Evolutionary conservation across 1,284 basidiomycete genomes (phyloP).

Genomic region (Ganoderma sinense): DNA sequence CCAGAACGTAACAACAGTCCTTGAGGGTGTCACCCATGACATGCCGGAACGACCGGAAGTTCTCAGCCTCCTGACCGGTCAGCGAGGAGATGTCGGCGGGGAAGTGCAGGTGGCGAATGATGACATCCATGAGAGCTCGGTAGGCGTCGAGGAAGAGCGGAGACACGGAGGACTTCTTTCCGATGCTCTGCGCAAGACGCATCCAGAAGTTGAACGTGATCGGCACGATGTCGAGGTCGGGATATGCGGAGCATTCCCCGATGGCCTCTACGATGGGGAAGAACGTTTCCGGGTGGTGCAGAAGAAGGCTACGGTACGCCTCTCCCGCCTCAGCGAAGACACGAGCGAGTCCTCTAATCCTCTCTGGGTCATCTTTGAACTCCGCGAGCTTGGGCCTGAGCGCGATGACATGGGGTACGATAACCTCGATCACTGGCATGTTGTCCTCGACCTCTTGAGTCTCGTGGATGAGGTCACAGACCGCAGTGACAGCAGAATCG

Average conservation of each 20-base stretch:
- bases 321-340: slow-evolving; percentile 97
- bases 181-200: slow-evolving; percentile 85
- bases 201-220: slow-evolving; percentile 99
- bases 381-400: slow-evolving; percentile 71
- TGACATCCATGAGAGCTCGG: slow-evolving; percentile 83
- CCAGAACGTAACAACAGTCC: slow-evolving; percentile 96
- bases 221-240: slow-evolving; percentile 95
- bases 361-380: slow-evolving; percentile 82
- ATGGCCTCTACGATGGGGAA: slow-evolving; percentile 96
- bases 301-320: slow-evolving; percentile 90
- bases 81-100: slow-evolving; percentile 75
- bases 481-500: slow-evolving; percentile 90
- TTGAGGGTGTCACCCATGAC: slow-evolving; percentile 99
- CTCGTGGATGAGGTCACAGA: slow-evolving; percentile 97
- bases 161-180: slow-evolving; percentile 74
- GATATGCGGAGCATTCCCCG: slow-evolving; percentile 92
- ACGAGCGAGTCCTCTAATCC: slow-evolving; percentile 89
- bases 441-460: slow-evolving; percentile 98
- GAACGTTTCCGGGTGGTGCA: slow-evolving; percentile 90
- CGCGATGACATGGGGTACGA: slow-evolving; percentile 85
- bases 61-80: slow-evolving; percentile 88
- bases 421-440: slow-evolving; percentile 86
- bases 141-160: slow-evolving; percentile 85
- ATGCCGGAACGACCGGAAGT: slow-evolving; percentile 95
- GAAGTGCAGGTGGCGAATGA: slow-evolving; percentile 94